Conservation (phyloP, 208 protist genomes). For the Acanthamoeba royreba region DNA sequence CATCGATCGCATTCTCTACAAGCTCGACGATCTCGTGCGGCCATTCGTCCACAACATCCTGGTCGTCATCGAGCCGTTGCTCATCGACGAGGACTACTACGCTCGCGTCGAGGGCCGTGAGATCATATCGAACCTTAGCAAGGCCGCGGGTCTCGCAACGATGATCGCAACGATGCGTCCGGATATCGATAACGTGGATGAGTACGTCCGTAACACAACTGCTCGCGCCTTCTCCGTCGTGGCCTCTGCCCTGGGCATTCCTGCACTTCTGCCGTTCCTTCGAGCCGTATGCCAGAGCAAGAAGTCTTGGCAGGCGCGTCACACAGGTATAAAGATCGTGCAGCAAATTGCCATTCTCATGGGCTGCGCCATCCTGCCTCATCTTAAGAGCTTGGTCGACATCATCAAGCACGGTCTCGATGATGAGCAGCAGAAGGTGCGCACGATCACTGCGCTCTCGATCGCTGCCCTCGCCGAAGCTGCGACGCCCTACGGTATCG, state of each 20-base stretch:
- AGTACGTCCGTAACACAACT: conserved; percentile 97
- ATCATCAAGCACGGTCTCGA: conserved; percentile 93
- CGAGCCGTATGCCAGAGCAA: conserved; percentile 95
- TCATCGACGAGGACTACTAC: conserved; percentile 97
- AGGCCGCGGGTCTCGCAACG: conserved; percentile 96
- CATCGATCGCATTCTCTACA: conserved; percentile 97
- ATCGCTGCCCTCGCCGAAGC: conserved; percentile 96
- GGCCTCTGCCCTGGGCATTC: conserved; percentile 94
- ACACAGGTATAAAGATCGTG: conserved; percentile 96
- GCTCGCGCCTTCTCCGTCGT: conserved; percentile 97
- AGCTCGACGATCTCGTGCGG: conserved; percentile 95
- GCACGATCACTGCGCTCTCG: conserved; percentile 93
- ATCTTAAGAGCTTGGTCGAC: conserved; percentile 91
- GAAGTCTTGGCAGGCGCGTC: conserved; percentile 93
- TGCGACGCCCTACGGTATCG: conserved; percentile 96
- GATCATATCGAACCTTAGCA: conserved; percentile 97
- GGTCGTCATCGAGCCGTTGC: conserved; percentile 97
- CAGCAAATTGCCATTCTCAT: conserved; percentile 96
- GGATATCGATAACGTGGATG: conserved; percentile 97
- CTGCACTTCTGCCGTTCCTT: conserved; percentile 94
- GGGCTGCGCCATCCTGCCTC: conserved; percentile 95
- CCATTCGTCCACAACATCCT: conserved; percentile 98
- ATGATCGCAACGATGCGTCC: conserved; percentile 98
- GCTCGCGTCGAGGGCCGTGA: conserved; percentile 98
- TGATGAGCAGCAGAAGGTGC: conserved; percentile 81